Evolutionary conservation across 2,329 filamentous ascomycete genomes (phyloP).

Genomic region (Coleophoma crateriformis): DNA sequence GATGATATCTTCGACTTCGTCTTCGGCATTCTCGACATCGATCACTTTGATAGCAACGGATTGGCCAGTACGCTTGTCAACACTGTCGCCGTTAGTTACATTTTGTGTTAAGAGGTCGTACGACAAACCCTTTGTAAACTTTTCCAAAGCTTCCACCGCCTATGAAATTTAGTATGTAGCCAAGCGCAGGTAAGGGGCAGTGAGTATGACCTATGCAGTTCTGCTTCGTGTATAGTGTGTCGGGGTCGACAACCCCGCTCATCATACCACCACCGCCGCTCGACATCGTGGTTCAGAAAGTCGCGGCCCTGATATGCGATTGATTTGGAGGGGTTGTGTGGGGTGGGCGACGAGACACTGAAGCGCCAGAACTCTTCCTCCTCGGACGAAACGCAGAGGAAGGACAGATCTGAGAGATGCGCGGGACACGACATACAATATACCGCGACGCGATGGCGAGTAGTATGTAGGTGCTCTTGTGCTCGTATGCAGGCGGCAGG

Average conservation of each 20-base stretch:
- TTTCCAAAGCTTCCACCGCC: conserved; percentile 97
- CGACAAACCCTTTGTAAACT: conserved; percentile 86
- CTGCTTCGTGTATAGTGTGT: conserved; percentile 89
- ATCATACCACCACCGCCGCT: conserved; percentile 23
- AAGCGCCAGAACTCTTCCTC: neutral
- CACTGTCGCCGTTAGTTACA: conserved; percentile 40
- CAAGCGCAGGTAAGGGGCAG: conserved; percentile 1
- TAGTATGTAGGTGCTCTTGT: neutral
- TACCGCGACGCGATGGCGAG: neutral
- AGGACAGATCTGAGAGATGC: no score
- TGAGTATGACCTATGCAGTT: conserved; percentile 68
- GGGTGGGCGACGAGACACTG: neutral
- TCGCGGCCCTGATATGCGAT: neutral
- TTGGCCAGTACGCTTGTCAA: conserved; percentile 89
- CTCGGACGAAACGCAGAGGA: no score
- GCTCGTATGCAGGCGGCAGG: no score
- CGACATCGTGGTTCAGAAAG: conserved; percentile 13
- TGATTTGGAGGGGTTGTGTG: neutral
- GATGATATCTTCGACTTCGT: conserved; percentile 99
- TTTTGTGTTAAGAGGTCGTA: neutral
- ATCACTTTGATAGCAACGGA: conserved; percentile 98
- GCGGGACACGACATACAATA: no score
- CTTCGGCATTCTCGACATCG: conserved; percentile 97
- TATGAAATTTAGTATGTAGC: conserved; percentile 30
- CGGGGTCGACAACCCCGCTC: conserved; percentile 67